These are phyloP conservation scores for Brasilioporus rufonigricans DNA, from an alignment of 768 basidiomycete genomes.

Conservation along the genomic window DNA sequence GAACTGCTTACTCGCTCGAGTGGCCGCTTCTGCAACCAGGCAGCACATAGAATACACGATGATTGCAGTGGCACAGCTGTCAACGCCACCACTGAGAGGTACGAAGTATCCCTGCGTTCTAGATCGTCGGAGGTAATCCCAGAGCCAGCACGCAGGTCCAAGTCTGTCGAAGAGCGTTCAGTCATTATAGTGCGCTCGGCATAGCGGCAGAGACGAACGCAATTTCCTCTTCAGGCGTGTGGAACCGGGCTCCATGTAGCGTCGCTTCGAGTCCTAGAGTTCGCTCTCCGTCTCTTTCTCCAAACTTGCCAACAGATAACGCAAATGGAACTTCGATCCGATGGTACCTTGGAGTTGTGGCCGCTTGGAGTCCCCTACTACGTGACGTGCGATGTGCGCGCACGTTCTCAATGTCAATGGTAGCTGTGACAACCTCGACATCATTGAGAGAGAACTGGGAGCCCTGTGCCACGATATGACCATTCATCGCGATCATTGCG, in stretches of 20 bases:
- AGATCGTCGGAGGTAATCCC: constrained; percentile 97
- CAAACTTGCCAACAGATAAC: constrained; percentile 72
- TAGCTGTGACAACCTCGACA: constrained; percentile 95
- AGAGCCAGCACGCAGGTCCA: constrained; percentile 99
- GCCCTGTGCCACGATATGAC: constrained; percentile 88
- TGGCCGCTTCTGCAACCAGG: constrained; percentile 78
- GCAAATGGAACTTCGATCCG: constrained; percentile 82
- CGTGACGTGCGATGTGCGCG: constrained; percentile 82
- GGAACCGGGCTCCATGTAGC: constrained; percentile 45
- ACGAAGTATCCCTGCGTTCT: constrained; percentile 93
- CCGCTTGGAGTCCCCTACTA: constrained; percentile 89
- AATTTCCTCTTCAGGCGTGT: constrained; percentile 93
- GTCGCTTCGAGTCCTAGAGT: constrained; percentile 49
- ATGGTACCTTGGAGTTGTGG: constrained; percentile 68
- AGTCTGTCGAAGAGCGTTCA: constrained; percentile 48
- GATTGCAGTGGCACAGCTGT: constrained; percentile 94
- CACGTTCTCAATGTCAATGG: constrained; percentile 95
- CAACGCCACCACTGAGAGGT: constrained; percentile 94
- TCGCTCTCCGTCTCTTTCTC: constrained; percentile 56
- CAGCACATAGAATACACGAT: constrained; percentile 98
- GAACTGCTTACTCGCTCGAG: constrained; percentile 56
- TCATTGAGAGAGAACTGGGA: constrained; percentile 95
- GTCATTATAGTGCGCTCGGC: not conserved
- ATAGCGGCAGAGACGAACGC: constrained; percentile 56
- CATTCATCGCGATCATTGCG: constrained; percentile 94